phyloP scores from a whole-genome alignment of 163 green algal genomes.

The Scenedesmus sp. region DNA sequence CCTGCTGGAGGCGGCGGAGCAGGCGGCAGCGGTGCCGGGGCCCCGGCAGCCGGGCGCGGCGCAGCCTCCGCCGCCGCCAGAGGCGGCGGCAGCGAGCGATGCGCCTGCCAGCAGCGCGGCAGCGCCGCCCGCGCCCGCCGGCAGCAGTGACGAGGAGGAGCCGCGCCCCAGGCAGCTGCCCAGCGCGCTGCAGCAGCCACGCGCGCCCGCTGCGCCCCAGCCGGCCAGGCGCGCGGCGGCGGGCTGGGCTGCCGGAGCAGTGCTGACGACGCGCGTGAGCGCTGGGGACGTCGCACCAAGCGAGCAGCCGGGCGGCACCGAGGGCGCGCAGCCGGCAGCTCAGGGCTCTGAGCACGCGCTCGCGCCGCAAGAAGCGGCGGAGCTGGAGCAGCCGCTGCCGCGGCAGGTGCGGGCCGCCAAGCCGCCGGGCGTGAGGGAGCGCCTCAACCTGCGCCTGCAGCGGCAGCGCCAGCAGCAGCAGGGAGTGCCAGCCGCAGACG shows the following conservation, averaged over 20 bases:
- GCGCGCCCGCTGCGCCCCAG: background rate
- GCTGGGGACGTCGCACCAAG: no score
- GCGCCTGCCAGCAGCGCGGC: no score
- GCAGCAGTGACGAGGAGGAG: background rate
- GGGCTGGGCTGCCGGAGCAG: background rate
- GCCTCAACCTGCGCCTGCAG: background rate
- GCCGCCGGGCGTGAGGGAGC: background rate
- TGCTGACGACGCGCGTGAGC: no score
- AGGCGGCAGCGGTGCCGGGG: background rate
- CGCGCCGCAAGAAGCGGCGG: no score
- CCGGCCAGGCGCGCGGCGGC: background rate
- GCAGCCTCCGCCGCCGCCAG: background rate
- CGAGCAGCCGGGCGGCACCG: no score
- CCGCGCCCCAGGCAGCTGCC: conserved; percentile 18
- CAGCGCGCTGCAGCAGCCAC: conserved; percentile 7
- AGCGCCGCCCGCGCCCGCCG: background rate
- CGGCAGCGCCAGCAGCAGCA: conserved; percentile 18
- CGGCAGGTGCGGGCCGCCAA: background rate
- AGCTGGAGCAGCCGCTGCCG: background rate
- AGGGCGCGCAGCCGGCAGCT: no score
- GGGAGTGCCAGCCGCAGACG: background rate
- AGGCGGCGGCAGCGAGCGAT: no score
- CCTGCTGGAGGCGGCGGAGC: background rate
- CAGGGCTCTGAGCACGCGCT: no score
- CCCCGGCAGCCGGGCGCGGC: background rate